Percentiles rank a stretch among this genome's conserved stretches.
phyloP scores from a whole-genome alignment of 179 eudicot species.

The Vitellaria paradoxa region DNA sequence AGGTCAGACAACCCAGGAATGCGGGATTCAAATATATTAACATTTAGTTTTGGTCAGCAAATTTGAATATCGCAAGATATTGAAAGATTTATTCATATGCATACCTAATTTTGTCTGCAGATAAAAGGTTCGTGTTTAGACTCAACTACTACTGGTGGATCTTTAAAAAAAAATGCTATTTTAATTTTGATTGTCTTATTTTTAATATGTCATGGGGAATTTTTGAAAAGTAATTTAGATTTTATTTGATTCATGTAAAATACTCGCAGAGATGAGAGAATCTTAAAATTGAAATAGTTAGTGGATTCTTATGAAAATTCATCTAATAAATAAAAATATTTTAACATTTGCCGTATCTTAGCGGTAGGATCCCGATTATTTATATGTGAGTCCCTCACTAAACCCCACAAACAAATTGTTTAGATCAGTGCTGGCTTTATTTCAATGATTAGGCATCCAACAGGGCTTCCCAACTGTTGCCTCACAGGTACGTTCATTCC shows the following conservation, averaged over 20 bases:
- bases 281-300: too few relatives aligned
- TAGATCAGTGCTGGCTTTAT: too few relatives aligned
- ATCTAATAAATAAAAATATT: too few relatives aligned
- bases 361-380: too few relatives aligned
- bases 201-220: neutral
- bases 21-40: neutral
- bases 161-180: neutral
- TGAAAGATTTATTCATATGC: neutral
- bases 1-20: too few relatives aligned
- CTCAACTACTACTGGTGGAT: neutral
- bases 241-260: too few relatives aligned
- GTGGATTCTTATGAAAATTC: too few relatives aligned
- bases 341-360: too few relatives aligned
- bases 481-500: neutral
- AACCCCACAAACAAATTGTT: too few relatives aligned
- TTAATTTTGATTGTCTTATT: neutral
- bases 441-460: slow-evolving; percentile 5
- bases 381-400: too few relatives aligned
- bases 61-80: neutral
- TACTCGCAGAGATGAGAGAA: too few relatives aligned
- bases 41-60: neutral
- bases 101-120: neutral
- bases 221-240: neutral
- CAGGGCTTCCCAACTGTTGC: slow-evolving; percentile 11
- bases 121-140: neutral